Evolutionary conservation across 176 grass and related monocot species (phyloP), one percentile per base, ranked within the genome.

Genomic region (Rhynchospora breviuscula): DNA sequence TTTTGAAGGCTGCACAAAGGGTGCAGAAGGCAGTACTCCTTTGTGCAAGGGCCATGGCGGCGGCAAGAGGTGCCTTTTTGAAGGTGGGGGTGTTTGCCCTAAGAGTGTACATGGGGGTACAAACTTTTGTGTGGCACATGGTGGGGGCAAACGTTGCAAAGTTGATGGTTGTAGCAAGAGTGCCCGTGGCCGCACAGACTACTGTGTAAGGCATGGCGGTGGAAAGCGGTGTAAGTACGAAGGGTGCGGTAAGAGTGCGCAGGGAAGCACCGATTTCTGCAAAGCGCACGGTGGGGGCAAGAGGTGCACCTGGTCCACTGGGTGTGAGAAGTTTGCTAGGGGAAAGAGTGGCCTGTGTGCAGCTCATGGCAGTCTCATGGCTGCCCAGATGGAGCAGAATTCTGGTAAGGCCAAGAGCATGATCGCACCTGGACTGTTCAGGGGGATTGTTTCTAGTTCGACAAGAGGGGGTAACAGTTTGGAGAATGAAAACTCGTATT

Each of bases 31-130:
- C n/a, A 94, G 92, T 87, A 94, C 92, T 10, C 72, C 81, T 7
- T 65, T 92, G 31, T 97, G 94, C 35, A 97, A 97, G 80, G 92
- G 88, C 6, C 94, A 97, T 57, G 94, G 94, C 0, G 94, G 94
- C 0, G 94, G 92, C 10, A 97, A 97, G 85, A 86, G 94, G 46
- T 97, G 94, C 77, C 94, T 92, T 76, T 94, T 89, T 7, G 83
- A 97, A 79, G 94, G 92, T 40, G 94, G 83, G 10, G 88, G 85
- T n/a, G 10, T 85, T 12, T 97, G 94, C 48, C 87, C 92, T 11
- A 97, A 97, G 87, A 94, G 91, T 19, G 92, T 97, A 62, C 94
- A 97, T 47, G 94, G 94, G 0, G 88, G 94, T 4, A 97, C 94
- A 18, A 89, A 84, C 88, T 97, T 89, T 85, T 94, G 92, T 33